These are phyloP conservation scores for Solanum medicagineum DNA, from an alignment of 257 asterid species.

Conservation along the genomic window DNA sequence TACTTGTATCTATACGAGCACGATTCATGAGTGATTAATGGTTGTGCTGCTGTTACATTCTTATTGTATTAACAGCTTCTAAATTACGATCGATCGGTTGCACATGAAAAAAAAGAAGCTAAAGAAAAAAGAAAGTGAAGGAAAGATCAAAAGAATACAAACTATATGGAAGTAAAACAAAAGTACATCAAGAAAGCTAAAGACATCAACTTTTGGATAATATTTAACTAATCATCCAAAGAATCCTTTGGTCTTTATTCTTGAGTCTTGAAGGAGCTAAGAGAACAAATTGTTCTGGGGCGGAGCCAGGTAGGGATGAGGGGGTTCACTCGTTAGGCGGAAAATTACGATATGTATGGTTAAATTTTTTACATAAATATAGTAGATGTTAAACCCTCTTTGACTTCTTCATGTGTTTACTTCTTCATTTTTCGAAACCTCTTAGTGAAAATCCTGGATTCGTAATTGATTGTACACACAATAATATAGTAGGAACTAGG, in stretches of 20 bases:
- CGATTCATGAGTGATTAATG: not conserved
- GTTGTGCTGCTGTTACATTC: not conserved
- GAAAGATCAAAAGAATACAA: not conserved
- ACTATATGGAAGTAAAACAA: not conserved
- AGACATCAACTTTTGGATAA: not conserved
- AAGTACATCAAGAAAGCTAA: not conserved
- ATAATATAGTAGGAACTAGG: not conserved
- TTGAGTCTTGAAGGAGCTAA: not conserved
- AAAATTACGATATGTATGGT: not conserved
- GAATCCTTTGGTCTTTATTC: not conserved
- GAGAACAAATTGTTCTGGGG: not conserved
- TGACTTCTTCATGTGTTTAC: not conserved
- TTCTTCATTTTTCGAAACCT: not conserved
- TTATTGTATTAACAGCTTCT: not conserved
- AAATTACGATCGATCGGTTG: not conserved
- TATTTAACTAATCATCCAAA: not conserved
- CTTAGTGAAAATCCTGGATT: not conserved
- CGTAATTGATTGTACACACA: not conserved
- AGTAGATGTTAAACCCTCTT: not conserved
- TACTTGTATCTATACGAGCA: not conserved
- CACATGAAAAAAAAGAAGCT: not conserved
- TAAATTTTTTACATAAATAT: not conserved
- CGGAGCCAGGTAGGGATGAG: not conserved
- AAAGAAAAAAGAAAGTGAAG: fast-evolving
- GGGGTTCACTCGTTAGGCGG: not conserved